A percentile compares a stretch with the other conserved stretches of the same genome.
These are phyloP conservation scores for Clonostachys sp. DNA, from an alignment of 2,329 filamentous ascomycete genomes.

Conservation along the genomic window DNA sequence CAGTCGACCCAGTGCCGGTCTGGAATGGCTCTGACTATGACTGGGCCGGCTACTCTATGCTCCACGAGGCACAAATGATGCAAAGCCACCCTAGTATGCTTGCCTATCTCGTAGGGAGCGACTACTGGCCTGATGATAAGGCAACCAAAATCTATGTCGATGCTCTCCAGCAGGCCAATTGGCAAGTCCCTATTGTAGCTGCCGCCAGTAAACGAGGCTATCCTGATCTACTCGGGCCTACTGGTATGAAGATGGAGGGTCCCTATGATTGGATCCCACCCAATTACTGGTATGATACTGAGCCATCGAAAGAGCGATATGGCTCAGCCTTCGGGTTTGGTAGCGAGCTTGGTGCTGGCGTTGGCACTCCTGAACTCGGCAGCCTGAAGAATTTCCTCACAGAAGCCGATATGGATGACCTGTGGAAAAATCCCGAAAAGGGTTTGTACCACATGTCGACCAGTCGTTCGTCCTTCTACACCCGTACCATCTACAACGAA, in stretches of 20 bases:
- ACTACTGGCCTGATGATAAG: conserved; percentile 57
- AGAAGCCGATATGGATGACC: conserved; percentile 40
- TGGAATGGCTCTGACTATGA: conserved; percentile 52
- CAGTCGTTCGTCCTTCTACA: conserved; percentile 47
- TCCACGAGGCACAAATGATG: conserved; percentile 55
- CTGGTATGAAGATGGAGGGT: conserved; percentile 62
- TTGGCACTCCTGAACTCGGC: conserved; percentile 53
- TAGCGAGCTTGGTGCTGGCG: conserved; percentile 56
- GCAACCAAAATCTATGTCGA: conserved; percentile 49
- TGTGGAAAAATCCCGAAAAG: conserved; percentile 51
- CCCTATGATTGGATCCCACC: conserved; percentile 65
- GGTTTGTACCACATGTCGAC: conserved; percentile 57
- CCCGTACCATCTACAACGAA: conserved; percentile 52
- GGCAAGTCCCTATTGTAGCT: conserved; percentile 52
- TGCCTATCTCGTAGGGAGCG: conserved; percentile 54
- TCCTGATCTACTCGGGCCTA: conserved; percentile 43
- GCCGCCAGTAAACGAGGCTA: conserved; percentile 52
- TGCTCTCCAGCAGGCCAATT: conserved; percentile 43
- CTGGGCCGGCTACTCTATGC: conserved; percentile 49
- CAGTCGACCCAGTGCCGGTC: conserved; percentile 21
- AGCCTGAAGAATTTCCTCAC: conserved; percentile 51
- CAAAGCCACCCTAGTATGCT: conserved; percentile 56
- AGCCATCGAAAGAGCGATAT: conserved; percentile 25
- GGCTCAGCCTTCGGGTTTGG: conserved; percentile 61
- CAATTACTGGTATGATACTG: conserved; percentile 55